Conservation (phyloP, 306 rosid genomes). For the Clitoria ternatea region DNA sequence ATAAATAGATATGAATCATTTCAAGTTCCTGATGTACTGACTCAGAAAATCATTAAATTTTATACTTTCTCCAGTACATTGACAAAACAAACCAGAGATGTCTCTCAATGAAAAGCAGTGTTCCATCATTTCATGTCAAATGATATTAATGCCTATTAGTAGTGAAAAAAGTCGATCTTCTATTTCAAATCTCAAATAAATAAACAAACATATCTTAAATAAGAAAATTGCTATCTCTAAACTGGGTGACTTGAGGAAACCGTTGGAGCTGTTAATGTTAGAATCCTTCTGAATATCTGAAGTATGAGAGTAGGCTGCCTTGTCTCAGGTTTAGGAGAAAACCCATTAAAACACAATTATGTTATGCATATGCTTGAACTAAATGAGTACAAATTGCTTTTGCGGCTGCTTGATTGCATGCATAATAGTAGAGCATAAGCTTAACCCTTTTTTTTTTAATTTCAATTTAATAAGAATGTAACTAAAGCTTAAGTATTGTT, state of each 20-base stretch:
- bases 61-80: background rate
- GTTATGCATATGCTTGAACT: background rate
- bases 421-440: no score
- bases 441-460: background rate
- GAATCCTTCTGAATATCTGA: background rate
- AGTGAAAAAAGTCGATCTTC: background rate
- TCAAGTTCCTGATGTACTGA: background rate
- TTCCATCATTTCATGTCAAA: background rate
- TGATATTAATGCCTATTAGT: background rate
- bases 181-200: background rate
- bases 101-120: background rate
- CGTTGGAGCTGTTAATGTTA: background rate
- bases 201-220: background rate
- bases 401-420: background rate
- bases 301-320: background rate
- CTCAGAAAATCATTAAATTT: background rate
- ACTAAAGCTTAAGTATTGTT: background rate
- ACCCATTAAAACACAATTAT: background rate
- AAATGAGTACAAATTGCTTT: slow-evolving; percentile 4
- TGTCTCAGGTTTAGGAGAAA: background rate
- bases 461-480: slow-evolving; percentile 10
- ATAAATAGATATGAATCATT: background rate
- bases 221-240: slow-evolving; percentile 2
- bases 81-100: background rate
- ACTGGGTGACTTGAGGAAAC: slow-evolving; percentile 1